Conservation (phyloP, 208 protist species). For the Trypanosoma scelopori region DNA sequence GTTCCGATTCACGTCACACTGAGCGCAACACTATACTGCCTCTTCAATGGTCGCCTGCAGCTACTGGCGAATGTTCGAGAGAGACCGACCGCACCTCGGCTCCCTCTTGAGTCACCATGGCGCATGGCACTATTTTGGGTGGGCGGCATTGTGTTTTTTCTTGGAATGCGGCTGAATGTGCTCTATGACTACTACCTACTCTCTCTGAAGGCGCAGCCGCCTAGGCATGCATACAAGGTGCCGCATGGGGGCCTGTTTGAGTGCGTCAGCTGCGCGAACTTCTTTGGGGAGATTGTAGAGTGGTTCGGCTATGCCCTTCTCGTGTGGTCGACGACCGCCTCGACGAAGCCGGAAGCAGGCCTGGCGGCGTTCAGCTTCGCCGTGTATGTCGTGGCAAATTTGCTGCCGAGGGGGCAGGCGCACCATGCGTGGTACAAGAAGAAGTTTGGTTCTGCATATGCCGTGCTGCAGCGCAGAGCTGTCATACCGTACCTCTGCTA, state of each 20-base stretch:
- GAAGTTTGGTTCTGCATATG: conserved; percentile 61
- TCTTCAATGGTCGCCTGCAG: conserved; percentile 80
- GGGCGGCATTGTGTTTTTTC: conserved; percentile 44
- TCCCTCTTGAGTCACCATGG: conserved; percentile 14
- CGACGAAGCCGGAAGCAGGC: conserved; percentile 17
- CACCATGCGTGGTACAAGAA: conserved; percentile 72
- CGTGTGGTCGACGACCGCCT: conserved; percentile 37
- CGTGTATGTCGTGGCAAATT: conserved; percentile 65
- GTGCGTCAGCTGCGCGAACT: conserved; percentile 79
- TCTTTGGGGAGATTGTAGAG: conserved; percentile 77
- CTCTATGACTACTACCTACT: conserved; percentile 57
- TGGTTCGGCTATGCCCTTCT: conserved; percentile 63
- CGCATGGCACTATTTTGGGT: conserved; percentile 22
- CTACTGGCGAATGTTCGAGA: conserved; percentile 44
- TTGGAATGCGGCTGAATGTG: conserved; percentile 55
- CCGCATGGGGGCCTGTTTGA: conserved; percentile 66
- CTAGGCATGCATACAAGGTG: conserved; percentile 41
- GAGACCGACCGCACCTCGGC: neutral
- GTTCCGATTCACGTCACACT: conserved; percentile 59
- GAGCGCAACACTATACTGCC: conserved; percentile 69
- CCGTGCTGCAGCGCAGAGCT: conserved; percentile 31
- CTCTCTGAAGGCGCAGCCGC: conserved; percentile 22
- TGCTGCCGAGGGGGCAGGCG: conserved; percentile 56
- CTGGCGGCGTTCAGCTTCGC: conserved; percentile 61
- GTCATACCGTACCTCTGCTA: conserved; percentile 48